Percentiles rank a stretch among this genome's conserved stretches.
Conservation (phyloP, 192 early-diverging fungal genomes). For the Podila epicladia region DNA sequence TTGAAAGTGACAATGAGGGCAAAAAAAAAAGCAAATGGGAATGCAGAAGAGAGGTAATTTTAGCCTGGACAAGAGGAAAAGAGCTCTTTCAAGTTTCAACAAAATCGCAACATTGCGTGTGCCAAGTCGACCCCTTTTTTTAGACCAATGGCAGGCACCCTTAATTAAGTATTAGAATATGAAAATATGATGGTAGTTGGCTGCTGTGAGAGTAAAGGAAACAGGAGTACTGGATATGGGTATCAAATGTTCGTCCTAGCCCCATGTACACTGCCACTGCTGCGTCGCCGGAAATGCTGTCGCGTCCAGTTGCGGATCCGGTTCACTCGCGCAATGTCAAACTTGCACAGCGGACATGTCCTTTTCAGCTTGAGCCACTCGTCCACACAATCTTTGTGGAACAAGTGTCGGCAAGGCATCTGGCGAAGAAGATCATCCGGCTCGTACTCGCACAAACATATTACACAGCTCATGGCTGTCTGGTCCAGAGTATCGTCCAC, state of each 20-base stretch:
- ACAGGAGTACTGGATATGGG: no score
- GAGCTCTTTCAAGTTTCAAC: no score
- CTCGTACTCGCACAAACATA: slow-evolving; percentile 82
- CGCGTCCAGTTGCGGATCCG: slow-evolving; percentile 10
- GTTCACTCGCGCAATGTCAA: slow-evolving; percentile 52
- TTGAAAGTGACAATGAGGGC: not conserved
- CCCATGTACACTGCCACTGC: not conserved
- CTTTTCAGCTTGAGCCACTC: slow-evolving; percentile 84
- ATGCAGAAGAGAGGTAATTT: not conserved
- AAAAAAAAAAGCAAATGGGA: not conserved
- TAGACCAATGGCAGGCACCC: no score
- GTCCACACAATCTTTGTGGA: slow-evolving; percentile 84
- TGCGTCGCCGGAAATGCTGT: not conserved
- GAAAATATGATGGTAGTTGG: no score
- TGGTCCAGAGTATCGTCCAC: not conserved
- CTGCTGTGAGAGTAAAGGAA: no score
- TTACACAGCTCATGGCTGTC: slow-evolving; percentile 63
- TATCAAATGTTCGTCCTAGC: no score
- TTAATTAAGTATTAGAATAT: no score
- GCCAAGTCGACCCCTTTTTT: no score
- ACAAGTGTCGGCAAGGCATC: slow-evolving; percentile 80
- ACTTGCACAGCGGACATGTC: slow-evolving; percentile 81
- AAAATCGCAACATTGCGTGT: no score
- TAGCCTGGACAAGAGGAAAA: not conserved
- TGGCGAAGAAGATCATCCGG: slow-evolving; percentile 76